A percentile compares a stretch with the other conserved stretches of the same genome.
Conservation (phyloP, 2,329 filamentous ascomycete genomes). For the Elsinoe batatas region DNA sequence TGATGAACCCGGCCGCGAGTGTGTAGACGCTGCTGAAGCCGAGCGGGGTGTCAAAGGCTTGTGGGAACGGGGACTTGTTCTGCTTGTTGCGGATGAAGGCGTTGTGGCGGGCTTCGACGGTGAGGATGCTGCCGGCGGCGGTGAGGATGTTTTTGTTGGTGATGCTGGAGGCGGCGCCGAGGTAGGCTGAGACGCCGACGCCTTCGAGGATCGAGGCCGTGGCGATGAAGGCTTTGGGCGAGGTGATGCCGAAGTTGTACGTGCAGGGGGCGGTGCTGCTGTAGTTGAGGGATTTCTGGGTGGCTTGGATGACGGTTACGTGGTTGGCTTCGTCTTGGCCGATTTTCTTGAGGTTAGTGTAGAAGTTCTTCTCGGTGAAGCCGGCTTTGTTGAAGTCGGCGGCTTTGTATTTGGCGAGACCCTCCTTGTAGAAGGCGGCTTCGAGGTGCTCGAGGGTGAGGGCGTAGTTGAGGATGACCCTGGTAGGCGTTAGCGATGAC, state of each 20-base stretch:
- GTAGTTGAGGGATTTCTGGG: conserved; percentile 36
- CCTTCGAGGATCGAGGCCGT: conserved; percentile 47
- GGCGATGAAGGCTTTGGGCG: conserved; percentile 42
- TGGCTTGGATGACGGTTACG: conserved; percentile 45
- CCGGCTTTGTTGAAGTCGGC: conserved; percentile 45
- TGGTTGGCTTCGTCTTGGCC: conserved; percentile 49
- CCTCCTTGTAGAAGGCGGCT: conserved; percentile 52
- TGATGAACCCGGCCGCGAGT: conserved; percentile 55
- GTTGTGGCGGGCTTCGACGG: conserved; percentile 55
- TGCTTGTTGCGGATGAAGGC: conserved; percentile 47
- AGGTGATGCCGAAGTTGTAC: conserved; percentile 46
- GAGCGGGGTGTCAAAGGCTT: conserved; percentile 52
- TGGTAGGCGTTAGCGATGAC: not conserved
- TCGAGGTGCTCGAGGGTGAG: conserved; percentile 43
- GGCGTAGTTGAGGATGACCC: conserved; percentile 33
- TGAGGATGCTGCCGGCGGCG: conserved; percentile 53
- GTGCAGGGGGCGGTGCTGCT: conserved; percentile 44
- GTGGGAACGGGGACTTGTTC: conserved; percentile 44
- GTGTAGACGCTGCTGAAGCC: conserved; percentile 52
- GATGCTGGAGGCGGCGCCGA: conserved; percentile 52
- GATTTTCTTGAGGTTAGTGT: conserved; percentile 49
- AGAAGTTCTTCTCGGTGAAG: conserved; percentile 40
- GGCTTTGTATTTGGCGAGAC: conserved; percentile 47
- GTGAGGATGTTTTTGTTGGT: conserved; percentile 49
- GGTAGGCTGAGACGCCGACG: conserved; percentile 50